Base-by-base conservation (phyloP, 768 basidiomycete genomes). In the Phaeotremella skinneri region DNA sequence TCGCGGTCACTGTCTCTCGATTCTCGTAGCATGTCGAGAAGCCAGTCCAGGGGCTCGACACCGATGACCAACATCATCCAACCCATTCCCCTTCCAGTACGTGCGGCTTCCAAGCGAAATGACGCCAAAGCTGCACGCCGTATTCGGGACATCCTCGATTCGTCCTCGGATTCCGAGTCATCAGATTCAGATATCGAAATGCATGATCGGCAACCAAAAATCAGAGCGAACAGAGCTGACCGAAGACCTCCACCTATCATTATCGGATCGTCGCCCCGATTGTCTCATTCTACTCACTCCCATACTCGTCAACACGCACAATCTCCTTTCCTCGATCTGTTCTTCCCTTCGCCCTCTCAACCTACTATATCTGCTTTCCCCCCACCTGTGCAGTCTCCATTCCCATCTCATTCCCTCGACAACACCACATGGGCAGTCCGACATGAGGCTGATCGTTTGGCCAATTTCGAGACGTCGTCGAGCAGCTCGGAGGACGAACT, bases 401-500 rank as follows among this genome's bases (percentile, higher is more conserved):
- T 73, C 52, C 72, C 72, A 5, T 64, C 67, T 26, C 72, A 73
- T 45, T 73, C 72, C 25, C 61, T 73, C n/a, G 72, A 73, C 56
- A 73, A 73, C 50, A 68, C 72, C 4, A 64, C 61, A 20, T 73
- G 72, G 72, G 58, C 56, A 3, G 68, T 56, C 5, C 58, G 70
- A n/a, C 58, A 62, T 17, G 63, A 68, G 26, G 47, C 39, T 2
- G 26, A 67, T 53, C 55, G 57, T 6, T 43, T 45, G 9, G 50
- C 37, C 26, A 31, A 6, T 34, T 67, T 69, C 42, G 72, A 73
- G 49, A 60, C 58, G 17, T 73, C 72, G 2, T 64, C 58, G 30
- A 66, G 67, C 4, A 68, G 67, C 55, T 68, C 66, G 20, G 71
- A 67, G 37, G 71, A 73, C 14, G 71, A 70, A 23, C 62, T 65